These are phyloP conservation scores for Lagenidium giganteum DNA, from an alignment of 352 stramenopile genomes.

Conservation along the genomic window DNA sequence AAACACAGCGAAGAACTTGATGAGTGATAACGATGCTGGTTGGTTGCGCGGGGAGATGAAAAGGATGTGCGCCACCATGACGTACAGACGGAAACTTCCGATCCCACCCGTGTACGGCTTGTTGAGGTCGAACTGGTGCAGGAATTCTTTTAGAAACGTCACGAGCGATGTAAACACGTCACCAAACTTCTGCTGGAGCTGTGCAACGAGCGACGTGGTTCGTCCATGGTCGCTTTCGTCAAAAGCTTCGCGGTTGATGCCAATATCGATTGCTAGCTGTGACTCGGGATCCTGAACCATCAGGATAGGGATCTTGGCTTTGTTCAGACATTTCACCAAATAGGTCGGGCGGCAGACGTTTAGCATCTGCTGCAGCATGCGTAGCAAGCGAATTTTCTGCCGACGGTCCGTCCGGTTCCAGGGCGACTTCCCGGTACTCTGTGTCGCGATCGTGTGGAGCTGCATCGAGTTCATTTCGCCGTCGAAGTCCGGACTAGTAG, in stretches of 20 bases:
- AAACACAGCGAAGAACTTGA: conserved; percentile 64
- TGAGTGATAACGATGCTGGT: conserved; percentile 12
- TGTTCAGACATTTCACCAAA: conserved; percentile 58
- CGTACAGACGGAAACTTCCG: conserved; percentile 74
- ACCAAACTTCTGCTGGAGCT: conserved; percentile 37
- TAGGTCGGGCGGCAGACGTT: conserved; percentile 39
- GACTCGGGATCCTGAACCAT: conserved; percentile 53
- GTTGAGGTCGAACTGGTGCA: conserved; percentile 73
- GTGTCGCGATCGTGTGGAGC: too few species aligned
- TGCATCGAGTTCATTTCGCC: too few species aligned
- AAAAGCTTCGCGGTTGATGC: conserved; percentile 58
- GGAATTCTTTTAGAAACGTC: conserved; percentile 70
- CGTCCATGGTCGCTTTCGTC: conserved; percentile 51
- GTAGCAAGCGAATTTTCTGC: conserved; percentile 46
- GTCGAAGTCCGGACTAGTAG: too few species aligned
- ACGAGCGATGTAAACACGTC: conserved; percentile 47
- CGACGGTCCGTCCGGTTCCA: conserved; percentile 66
- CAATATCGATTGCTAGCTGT: conserved; percentile 53
- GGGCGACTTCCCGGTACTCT: too few species aligned
- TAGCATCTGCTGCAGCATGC: conserved; percentile 51
- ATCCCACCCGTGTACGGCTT: conserved; percentile 76
- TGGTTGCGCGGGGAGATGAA: conserved; percentile 14
- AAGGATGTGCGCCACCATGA: conserved; percentile 76
- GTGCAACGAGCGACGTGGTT: conserved; percentile 50
- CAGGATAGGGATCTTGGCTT: conserved; percentile 73